phyloP scores from a whole-genome alignment of 2,329 filamentous ascomycete genomes.

The Cercospora nicotianae region DNA sequence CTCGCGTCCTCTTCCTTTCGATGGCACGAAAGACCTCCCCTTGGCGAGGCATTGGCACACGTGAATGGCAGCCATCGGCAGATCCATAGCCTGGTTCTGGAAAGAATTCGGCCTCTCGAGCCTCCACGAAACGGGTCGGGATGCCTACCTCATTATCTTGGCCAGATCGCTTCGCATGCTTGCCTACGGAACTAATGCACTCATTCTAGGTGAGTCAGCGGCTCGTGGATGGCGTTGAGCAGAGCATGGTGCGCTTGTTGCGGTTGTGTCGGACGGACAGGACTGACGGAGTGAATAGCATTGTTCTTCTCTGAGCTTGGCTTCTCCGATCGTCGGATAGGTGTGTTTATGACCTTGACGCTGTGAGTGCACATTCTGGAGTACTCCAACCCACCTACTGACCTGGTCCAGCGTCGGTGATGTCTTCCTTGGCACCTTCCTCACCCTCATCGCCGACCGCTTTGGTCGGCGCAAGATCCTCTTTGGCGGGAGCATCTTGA shows the following conservation, averaged over 20 bases:
- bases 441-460: conserved; percentile 39
- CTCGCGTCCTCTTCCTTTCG: not conserved
- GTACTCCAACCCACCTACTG: not conserved
- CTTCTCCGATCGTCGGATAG: conserved; percentile 37
- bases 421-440: conserved; percentile 37
- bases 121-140: conserved; percentile 38
- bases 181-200: conserved; percentile 36
- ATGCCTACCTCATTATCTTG: conserved; percentile 58
- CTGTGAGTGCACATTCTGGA: not conserved
- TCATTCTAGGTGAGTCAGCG: conserved; percentile 33
- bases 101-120: conserved; percentile 37
- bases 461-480: conserved; percentile 37
- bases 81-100: conserved; percentile 36
- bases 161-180: conserved; percentile 44
- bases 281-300: conserved; percentile 24
- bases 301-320: conserved; percentile 39
- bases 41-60: conserved; percentile 11
- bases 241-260: not conserved
- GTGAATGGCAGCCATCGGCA: conserved; percentile 28
- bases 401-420: conserved; percentile 32
- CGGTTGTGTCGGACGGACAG: not conserved
- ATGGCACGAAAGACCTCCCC: conserved; percentile 1
- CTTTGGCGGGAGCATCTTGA: conserved; percentile 35
- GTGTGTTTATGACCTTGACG: conserved; percentile 40
- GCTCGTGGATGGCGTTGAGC: not conserved